Conservation (phyloP, 2,329 filamentous ascomycete species). For the Metarhizium anisopliae region DNA sequence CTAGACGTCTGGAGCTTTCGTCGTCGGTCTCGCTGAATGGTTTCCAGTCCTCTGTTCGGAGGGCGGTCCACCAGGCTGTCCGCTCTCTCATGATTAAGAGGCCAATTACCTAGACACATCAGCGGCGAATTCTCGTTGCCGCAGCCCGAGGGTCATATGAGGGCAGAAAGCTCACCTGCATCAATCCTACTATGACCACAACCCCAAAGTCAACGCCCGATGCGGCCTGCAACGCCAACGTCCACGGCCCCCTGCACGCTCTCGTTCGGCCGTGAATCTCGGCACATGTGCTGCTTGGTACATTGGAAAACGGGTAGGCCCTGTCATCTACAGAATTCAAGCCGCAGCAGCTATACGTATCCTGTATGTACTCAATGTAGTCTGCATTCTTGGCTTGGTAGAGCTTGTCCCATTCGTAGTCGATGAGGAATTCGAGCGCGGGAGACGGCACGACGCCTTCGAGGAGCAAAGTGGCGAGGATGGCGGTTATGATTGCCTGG, state of each 20-base stretch:
- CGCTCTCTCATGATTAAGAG: slow-evolving; percentile 21
- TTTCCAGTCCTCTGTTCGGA: slow-evolving; percentile 12
- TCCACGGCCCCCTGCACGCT: slow-evolving; percentile 48
- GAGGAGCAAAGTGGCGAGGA: slow-evolving; percentile 36
- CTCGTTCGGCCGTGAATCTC: slow-evolving; percentile 33
- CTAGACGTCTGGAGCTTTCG: slow-evolving; percentile 16
- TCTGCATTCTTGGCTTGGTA: slow-evolving; percentile 40
- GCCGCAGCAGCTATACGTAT: slow-evolving; percentile 59
- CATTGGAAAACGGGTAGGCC: slow-evolving; percentile 48
- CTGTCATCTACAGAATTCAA: slow-evolving; percentile 48
- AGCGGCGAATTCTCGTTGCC: not conserved
- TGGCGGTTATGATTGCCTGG: slow-evolving; percentile 31
- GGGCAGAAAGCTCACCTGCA: slow-evolving; percentile 40
- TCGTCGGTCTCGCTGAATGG: slow-evolving; percentile 3
- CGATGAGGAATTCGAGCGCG: slow-evolving; percentile 41
- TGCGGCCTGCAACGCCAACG: slow-evolving; percentile 39
- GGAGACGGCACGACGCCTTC: slow-evolving; percentile 24
- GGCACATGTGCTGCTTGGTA: slow-evolving; percentile 28
- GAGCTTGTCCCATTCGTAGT: slow-evolving; percentile 45
- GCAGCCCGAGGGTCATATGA: not conserved
- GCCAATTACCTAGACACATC: slow-evolving; percentile 18
- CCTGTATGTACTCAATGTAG: slow-evolving; percentile 52
- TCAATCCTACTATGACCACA: slow-evolving; percentile 40
- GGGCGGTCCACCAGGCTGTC: slow-evolving; percentile 21
- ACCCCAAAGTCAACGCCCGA: slow-evolving; percentile 48